Conservation (phyloP, 2,329 filamentous ascomycete species). For the Ophiosphaerella narmari region DNA sequence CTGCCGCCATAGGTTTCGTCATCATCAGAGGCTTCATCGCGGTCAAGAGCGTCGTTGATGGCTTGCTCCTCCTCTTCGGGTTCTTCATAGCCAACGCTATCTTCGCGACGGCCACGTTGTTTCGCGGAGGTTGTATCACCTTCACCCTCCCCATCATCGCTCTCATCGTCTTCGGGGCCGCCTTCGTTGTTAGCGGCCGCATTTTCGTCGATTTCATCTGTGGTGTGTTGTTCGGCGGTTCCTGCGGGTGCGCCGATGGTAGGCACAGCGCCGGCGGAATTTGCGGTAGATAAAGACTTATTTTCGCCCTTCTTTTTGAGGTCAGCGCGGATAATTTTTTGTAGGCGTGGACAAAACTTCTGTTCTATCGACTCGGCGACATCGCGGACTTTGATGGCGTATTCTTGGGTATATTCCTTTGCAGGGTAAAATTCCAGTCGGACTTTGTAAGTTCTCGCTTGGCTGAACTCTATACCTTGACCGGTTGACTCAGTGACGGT, state of each 20-base stretch:
- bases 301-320: conserved; percentile 75
- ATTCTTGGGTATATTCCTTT: conserved; percentile 81
- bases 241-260: conserved; percentile 71
- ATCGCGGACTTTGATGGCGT: conserved; percentile 79
- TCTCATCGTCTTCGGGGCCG: conserved; percentile 72
- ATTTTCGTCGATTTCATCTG: conserved; percentile 40
- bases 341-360: conserved; percentile 74
- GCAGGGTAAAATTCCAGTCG: conserved; percentile 82
- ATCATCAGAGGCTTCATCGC: conserved; percentile 57
- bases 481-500: conserved; percentile 80
- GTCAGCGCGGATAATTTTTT: conserved; percentile 73
- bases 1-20: conserved; percentile 59
- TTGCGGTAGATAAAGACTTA: conserved; percentile 56
- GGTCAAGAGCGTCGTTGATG: conserved; percentile 67
- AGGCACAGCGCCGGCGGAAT: conserved; percentile 67
- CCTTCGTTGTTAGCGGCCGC: conserved; percentile 49
- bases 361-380: conserved; percentile 80
- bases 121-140: conserved; percentile 69
- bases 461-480: conserved; percentile 66
- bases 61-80: conserved; percentile 90
- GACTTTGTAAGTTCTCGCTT: conserved; percentile 85
- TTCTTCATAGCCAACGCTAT: conserved; percentile 86
- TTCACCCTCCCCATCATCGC: conserved; percentile 65
- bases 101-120: conserved; percentile 73
- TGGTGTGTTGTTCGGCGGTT: conserved; percentile 57